Base-by-base conservation (phyloP, 2,329 filamentous ascomycete genomes). In the Neodidymelliopsis sp. region DNA sequence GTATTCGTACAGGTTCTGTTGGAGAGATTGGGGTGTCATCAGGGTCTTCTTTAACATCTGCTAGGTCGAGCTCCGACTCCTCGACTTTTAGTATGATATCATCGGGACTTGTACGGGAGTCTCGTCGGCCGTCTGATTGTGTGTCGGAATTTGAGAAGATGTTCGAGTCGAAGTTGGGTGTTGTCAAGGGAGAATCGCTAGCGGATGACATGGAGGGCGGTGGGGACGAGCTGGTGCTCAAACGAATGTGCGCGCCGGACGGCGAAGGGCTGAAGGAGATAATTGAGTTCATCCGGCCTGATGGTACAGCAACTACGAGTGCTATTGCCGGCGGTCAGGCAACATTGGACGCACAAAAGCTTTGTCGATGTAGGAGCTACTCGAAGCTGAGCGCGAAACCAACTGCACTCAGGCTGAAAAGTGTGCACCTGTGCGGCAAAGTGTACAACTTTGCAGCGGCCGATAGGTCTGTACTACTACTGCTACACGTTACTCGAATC, bases 41-140 rank as follows among this genome's bases (percentile, higher is more conserved):
- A 5, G 65, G 53, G 31, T 70, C 67, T 36, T 71, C 55, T 41
- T 74, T 74, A 34, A 69, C 61, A 60, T 69, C 64, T 49, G 73
- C 71, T 38, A 75, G 47, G 5, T 72, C 71, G 19, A 79, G 72
- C 42, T 79, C 78, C 16, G 79, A 56, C 65, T 83, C 80, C 65
- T 84, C 81, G 30, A 82, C 69, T 70, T 84, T 84, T 16, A 80
- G 80, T 9, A 75, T 69, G 27, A 81, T 66, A 20, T 76, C 70
- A 46, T 72, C 62, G 22, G 63, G 66, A 24, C 53, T 52, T 38
- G 57, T 50, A 27, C 64, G 59, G 38, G 57, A 58, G 13, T 64
- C 63, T 41, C 52, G 44, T n/a, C 60, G 61, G n/a, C 59, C 51
- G 27, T 68, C 65, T 30, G 58, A 63, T 19, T 49, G 57, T 48